Evolutionary conservation across 345 rosid genomes (phyloP), one percentile per base, ranked within the genome.

Genomic region (Sonneratia caseolaris): DNA sequence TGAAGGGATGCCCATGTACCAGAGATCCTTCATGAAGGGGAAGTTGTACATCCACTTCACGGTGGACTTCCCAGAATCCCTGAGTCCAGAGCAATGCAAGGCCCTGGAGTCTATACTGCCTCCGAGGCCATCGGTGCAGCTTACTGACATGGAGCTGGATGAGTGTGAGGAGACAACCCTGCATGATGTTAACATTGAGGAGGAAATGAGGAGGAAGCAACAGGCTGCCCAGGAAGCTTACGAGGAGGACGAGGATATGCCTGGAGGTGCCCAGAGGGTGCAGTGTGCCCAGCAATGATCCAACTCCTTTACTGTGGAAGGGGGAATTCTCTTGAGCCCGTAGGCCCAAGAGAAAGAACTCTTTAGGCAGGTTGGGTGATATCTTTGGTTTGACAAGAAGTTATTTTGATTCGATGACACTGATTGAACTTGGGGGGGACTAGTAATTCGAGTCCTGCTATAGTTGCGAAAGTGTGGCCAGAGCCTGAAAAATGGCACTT

Each of bases 261-360:
- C 59, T 0, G 88, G 86, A 27, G 91, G 84, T 14, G 88, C 77
- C 69, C 89, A 84, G 68, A 82, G 90, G 73, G 88, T 89, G 70
- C 96, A 89, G 69, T 89, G 96, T 48, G 92, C 92, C 21, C 96
- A 89, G 73, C 96, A 87, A 57, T 89, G 69, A 74, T 67, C 49
- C 0, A 66, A 5, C 1, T 75, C 51, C 3, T 42, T 2, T 1
- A 42, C 45, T 42, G 45, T 42, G 45, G 45, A 42, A 1, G 45
- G 45, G 10, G 10, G 45, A 42, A 42, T 42, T 9, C 45, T 42
- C 45, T 42, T 42, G 32, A 42, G 45, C 45, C 9, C 15, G 13
- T 13, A 47, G 15, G 51, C 14, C 51, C 51, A 47, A 47, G 14
- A 8, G 51, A 40, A 40, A 40, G 43, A 1, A 1, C 43, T 40